Percentiles rank a stretch among this genome's conserved stretches.
Evolutionary conservation across 2,329 filamentous ascomycete genomes (phyloP).

Genomic region (Xylaria sp.): DNA sequence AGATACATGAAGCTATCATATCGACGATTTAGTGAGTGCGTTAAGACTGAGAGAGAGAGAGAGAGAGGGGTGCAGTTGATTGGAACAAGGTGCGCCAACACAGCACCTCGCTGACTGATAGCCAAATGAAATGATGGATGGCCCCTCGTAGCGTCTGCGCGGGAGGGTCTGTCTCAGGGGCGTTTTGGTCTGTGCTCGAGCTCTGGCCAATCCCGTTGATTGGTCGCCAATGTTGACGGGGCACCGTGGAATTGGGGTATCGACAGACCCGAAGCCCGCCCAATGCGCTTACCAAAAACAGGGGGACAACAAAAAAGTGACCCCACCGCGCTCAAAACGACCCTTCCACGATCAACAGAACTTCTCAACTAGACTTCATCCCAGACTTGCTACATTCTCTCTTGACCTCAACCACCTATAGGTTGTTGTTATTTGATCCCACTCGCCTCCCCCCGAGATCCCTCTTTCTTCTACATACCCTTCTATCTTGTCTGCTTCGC

Average conservation of each 20-base stretch:
- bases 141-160: slow-evolving; percentile 29
- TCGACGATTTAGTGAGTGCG: slow-evolving; percentile 24
- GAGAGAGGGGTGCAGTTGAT: slow-evolving; percentile 17
- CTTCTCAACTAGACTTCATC: slow-evolving; percentile 41
- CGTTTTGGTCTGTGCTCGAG: slow-evolving; percentile 22
- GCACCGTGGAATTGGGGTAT: slow-evolving; percentile 30
- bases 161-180: slow-evolving; percentile 25
- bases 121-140: slow-evolving; percentile 6
- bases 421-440: slow-evolving; percentile 41
- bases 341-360: slow-evolving; percentile 42
- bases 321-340: slow-evolving; percentile 43
- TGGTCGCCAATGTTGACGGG: slow-evolving; percentile 10
- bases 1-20: slow-evolving; percentile 39
- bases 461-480: slow-evolving; percentile 46
- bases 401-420: slow-evolving; percentile 39
- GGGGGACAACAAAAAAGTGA: slow-evolving; percentile 46
- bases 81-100: slow-evolving; percentile 33
- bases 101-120: slow-evolving; percentile 20
- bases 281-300: slow-evolving; percentile 47
- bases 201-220: slow-evolving; percentile 34
- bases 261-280: slow-evolving; percentile 41
- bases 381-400: slow-evolving; percentile 34
- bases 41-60: slow-evolving; percentile 20
- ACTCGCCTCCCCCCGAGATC: slow-evolving; percentile 36
- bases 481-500: slow-evolving; percentile 50